Conservation (phyloP, 2,329 filamentous ascomycete genomes). For the Sclerotinia spermophila region DNA sequence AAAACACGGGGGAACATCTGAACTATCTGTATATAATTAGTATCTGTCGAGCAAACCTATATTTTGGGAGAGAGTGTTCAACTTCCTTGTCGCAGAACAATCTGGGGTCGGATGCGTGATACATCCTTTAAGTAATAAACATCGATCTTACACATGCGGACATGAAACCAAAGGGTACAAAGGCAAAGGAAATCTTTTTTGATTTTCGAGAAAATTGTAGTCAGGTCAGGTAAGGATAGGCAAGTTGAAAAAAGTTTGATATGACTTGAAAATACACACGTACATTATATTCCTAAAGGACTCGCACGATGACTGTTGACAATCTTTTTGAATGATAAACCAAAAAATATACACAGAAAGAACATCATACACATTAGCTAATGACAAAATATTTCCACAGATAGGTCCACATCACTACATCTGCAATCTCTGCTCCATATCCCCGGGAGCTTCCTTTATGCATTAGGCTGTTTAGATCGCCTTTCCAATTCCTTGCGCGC, state of each 20-base stretch:
- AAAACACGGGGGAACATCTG: background rate
- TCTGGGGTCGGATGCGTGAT: background rate
- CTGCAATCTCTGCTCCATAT: background rate
- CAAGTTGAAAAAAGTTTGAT: background rate
- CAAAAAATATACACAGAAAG: background rate
- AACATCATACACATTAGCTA: background rate
- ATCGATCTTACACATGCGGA: background rate
- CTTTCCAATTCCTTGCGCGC: background rate
- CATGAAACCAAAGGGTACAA: background rate
- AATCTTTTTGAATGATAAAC: background rate
- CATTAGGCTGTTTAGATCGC: background rate
- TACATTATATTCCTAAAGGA: background rate
- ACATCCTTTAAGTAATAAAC: background rate
- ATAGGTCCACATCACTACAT: background rate
- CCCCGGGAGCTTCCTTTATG: background rate
- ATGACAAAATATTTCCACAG: background rate
- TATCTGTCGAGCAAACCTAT: background rate
- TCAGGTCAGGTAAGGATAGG: background rate
- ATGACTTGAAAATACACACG: background rate
- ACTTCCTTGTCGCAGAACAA: background rate
- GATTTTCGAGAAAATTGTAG: background rate
- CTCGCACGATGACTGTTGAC: background rate
- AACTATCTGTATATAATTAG: background rate
- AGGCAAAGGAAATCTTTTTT: background rate
- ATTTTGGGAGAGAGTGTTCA: background rate